Base-by-base conservation (phyloP, 768 basidiomycete species). In the Macrolepiota dolichaula region DNA sequence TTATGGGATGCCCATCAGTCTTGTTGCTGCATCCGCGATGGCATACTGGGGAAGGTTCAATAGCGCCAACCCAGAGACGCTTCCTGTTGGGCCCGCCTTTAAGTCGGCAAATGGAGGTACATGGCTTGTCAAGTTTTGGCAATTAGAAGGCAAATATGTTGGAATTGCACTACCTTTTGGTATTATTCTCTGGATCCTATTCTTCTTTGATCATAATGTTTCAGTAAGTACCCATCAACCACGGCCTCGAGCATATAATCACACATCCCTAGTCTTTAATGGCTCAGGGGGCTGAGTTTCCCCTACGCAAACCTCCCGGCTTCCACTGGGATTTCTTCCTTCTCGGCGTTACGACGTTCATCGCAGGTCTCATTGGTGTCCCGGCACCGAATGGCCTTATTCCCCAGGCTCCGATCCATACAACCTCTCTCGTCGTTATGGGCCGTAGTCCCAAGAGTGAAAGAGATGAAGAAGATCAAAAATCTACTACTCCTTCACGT, bases 141-240 rank as follows among this genome's bases (percentile, higher is more conserved):
- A 94, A 63, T 77, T 97, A 2, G 88, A 91, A 19, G 87, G 82
- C 0, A 92, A 92, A 74, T 97, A 93, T 91, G 88, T 96, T 2
- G 92, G 88, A 11, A 87, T 93, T 29, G 92, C 94, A 0, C 77
- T 95, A 46, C 95, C 94, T 0, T 97, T 97, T 67, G 96, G 95
- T 2, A 72, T 95, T 44, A 78, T 94, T 22, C 77, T 98, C 4
- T 97, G 92, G 85, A 83, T 96, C 24, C 75, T 97, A 47, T 96
- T 98, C 76, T 95, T 95, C 78, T 97, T 97, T 66, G 94, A 98
- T 64, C 92, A 95, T 65, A 96, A 96, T 66, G 92, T 95, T 56
- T 95, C 93, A 51, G 92, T 92, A 70, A 66, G 89, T 46, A 24
- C 35, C 47, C 12, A 9, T 51, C 17, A 24, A 13, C 19, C 5